Evolutionary conservation across 805 yeast species (phyloP).

Genomic region (Wickerhamomyces bisporus): DNA sequence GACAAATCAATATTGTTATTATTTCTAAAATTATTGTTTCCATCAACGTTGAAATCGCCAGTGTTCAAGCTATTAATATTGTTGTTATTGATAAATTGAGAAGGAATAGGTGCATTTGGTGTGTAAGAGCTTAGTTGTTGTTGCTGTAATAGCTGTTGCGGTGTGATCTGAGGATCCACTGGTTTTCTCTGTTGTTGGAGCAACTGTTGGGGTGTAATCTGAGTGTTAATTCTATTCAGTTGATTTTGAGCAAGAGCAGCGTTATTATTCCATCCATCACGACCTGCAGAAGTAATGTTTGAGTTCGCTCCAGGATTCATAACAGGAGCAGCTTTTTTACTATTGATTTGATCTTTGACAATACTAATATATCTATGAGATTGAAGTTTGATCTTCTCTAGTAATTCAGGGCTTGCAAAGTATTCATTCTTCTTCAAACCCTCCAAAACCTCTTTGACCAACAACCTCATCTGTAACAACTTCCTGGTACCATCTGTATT

Average conservation of each 20-base stretch:
- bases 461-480: constrained; percentile 70
- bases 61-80: neutral
- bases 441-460: constrained; percentile 73
- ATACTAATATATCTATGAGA: constrained; percentile 70
- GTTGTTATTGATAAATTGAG: constrained; percentile 5
- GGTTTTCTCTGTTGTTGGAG: constrained; percentile 21
- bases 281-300: constrained; percentile 4
- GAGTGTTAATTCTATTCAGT: constrained; percentile 11
- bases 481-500: constrained; percentile 72
- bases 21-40: neutral
- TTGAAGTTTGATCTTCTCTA: constrained; percentile 66
- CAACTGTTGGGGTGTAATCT: constrained; percentile 24
- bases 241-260: constrained; percentile 14
- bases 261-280: constrained; percentile 10
- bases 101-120: constrained; percentile 1
- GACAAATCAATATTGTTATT: constrained; percentile 11
- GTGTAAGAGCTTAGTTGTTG: constrained; percentile 4
- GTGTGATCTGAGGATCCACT: constrained; percentile 2
- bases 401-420: constrained; percentile 66
- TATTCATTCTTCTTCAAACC: constrained; percentile 58
- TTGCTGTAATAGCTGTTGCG: constrained; percentile 13
- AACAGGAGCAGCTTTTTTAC: constrained; percentile 24
- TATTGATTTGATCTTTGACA: constrained; percentile 56
- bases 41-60: constrained; percentile 1
- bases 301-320: neutral